phyloP scores from a whole-genome alignment of 208 protist genomes.

The Leishmania martiniquensis region DNA sequence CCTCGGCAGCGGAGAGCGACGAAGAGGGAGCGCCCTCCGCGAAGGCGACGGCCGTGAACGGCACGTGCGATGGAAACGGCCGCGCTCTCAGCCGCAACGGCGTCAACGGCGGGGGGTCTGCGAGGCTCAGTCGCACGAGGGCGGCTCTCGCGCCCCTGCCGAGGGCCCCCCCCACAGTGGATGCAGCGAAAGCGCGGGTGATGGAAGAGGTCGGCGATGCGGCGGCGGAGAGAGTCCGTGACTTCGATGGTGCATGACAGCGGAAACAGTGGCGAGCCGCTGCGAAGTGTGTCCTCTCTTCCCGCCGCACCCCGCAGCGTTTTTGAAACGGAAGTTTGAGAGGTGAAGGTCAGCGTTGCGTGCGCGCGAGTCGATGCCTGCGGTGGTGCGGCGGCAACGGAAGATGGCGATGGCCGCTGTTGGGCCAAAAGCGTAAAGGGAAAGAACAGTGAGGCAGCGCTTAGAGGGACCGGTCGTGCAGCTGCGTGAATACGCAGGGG shows the following conservation, averaged over 20 bases:
- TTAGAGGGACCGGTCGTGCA: neutral
- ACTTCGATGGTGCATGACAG: neutral
- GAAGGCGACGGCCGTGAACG: neutral
- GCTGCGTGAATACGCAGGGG: neutral
- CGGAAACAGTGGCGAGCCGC: neutral
- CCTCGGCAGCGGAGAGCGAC: neutral
- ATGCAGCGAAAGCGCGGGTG: too few relatives aligned
- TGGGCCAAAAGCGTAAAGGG: neutral
- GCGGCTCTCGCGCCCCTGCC: neutral
- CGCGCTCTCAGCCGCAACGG: neutral
- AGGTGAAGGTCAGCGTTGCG: too few relatives aligned
- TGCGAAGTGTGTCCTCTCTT: neutral
- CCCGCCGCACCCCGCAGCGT: neutral
- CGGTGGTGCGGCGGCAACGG: neutral
- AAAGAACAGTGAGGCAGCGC: neutral
- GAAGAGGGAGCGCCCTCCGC: neutral
- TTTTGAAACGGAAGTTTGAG: neutral
- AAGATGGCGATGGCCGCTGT: neutral
- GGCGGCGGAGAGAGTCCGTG: neutral
- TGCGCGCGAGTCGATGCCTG: neutral
- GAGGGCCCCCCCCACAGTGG: neutral
- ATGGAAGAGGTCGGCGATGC: neutral
- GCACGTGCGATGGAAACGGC: neutral
- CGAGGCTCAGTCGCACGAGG: neutral
- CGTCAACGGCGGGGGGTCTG: neutral